Conservation (phyloP, 805 yeast genomes). For the Cyberlindnera galapagoensis region DNA sequence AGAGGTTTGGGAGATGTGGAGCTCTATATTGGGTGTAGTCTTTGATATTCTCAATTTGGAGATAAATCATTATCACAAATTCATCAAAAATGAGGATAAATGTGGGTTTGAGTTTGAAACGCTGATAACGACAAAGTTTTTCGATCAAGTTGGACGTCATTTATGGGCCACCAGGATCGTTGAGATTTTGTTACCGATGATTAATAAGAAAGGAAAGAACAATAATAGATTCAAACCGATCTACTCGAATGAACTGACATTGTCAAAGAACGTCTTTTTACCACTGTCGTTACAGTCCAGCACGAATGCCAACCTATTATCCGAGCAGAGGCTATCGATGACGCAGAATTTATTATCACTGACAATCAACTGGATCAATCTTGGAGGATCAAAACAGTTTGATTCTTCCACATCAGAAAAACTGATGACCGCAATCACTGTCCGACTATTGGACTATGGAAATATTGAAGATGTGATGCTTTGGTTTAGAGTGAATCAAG, state of each 20-base stretch:
- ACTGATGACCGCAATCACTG: not conserved
- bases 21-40: conserved; percentile 12
- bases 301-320: conserved; percentile 1
- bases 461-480: conserved; percentile 12
- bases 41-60: conserved; percentile 15
- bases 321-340: conserved; percentile 6
- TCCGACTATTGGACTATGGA: conserved; percentile 4
- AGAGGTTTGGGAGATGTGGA: conserved; percentile 20
- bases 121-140: conserved; percentile 7
- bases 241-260: conserved; percentile 12
- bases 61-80: conserved; percentile 5
- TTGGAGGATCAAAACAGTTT: conserved; percentile 1
- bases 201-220: conserved; percentile 1
- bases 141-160: conserved; percentile 9
- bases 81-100: not conserved
- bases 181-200: conserved; percentile 10
- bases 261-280: conserved; percentile 13
- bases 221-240: conserved; percentile 5
- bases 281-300: too few relatives aligned
- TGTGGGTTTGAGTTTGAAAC: conserved; percentile 1
- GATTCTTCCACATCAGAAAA: not conserved
- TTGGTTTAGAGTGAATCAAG: conserved; percentile 10
- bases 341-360: conserved; percentile 7
- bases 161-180: conserved; percentile 8
- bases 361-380: conserved; percentile 5